Evolutionary conservation across 2,329 filamentous ascomycete genomes (phyloP).

Genomic region (Arthrobotrys iridis): DNA sequence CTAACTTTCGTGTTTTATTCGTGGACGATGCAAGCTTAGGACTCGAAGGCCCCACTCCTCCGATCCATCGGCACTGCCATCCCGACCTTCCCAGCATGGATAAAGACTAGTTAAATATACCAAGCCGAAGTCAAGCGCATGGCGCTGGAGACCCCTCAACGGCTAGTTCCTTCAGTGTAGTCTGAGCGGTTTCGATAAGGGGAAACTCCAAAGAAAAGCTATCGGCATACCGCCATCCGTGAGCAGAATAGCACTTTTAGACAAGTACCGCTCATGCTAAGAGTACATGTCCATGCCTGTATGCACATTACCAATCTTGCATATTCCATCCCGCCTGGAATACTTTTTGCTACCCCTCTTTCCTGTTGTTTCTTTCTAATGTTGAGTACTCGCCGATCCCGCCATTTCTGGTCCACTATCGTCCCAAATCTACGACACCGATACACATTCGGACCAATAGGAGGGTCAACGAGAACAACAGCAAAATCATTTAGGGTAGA

Average conservation of each 20-base stretch:
- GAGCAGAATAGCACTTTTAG: neutral
- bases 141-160: too few relatives aligned
- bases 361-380: too few relatives aligned
- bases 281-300: too few relatives aligned
- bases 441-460: neutral
- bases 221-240: too few relatives aligned
- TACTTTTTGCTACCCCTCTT: conserved; percentile 45
- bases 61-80: neutral
- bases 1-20: neutral
- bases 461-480: neutral
- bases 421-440: conserved; percentile 12
- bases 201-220: neutral
- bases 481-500: conserved; percentile 5
- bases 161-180: neutral
- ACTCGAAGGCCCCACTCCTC: conserved; percentile 1
- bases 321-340: conserved; percentile 8
- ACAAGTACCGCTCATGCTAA: conserved; percentile 3
- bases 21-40: neutral
- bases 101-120: neutral
- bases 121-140: neutral
- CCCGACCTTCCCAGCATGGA: neutral
- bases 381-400: conserved; percentile 26
- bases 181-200: neutral
- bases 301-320: neutral
- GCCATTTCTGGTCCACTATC: conserved; percentile 1